Conservation (phyloP, 1,284 basidiomycete species). For the Paramarasmius palmivorus region DNA sequence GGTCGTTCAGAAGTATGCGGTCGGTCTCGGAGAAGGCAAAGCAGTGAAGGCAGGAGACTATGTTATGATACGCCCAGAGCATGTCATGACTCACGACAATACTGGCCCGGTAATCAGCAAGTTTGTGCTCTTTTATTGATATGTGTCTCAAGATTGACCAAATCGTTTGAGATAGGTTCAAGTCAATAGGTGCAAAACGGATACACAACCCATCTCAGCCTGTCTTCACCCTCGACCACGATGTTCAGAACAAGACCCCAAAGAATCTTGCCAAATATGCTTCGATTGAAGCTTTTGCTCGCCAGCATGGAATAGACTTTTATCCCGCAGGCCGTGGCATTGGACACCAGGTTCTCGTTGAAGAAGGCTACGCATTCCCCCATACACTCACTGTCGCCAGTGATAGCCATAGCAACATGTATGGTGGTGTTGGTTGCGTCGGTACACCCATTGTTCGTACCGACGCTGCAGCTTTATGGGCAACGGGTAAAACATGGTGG, state of each 20-base stretch:
- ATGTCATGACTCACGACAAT: slow-evolving; percentile 99
- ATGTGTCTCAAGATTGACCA: slow-evolving; percentile 12
- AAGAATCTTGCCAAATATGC: slow-evolving; percentile 96
- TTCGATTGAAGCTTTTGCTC: slow-evolving; percentile 90
- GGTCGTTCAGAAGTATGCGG: slow-evolving; percentile 96
- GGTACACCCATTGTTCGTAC: slow-evolving; percentile 96
- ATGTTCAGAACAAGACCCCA: slow-evolving; percentile 95
- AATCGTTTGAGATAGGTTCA: slow-evolving; percentile 64
- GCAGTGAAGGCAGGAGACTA: slow-evolving; percentile 94
- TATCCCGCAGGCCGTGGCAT: slow-evolving; percentile 99
- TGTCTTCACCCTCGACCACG: slow-evolving; percentile 97
- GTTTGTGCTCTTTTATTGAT: slow-evolving; percentile 44
- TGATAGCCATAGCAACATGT: slow-evolving; percentile 99
- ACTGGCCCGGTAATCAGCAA: slow-evolving; percentile 97
- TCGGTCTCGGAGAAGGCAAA: slow-evolving; percentile 78
- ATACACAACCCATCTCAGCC: slow-evolving; percentile 85
- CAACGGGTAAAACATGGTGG: slow-evolving; percentile 99
- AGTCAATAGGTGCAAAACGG: slow-evolving; percentile 89
- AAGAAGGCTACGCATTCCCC: slow-evolving; percentile 96
- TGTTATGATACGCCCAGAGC: slow-evolving; percentile 97
- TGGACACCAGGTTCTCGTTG: slow-evolving; percentile 93
- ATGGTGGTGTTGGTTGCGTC: slow-evolving; percentile 96
- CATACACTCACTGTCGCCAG: slow-evolving; percentile 92
- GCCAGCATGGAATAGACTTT: slow-evolving; percentile 88
- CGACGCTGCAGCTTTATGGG: slow-evolving; percentile 95